Evolutionary conservation across 2,329 filamentous ascomycete genomes (phyloP).

Genomic region (Ophiocordyceps sinensis): DNA sequence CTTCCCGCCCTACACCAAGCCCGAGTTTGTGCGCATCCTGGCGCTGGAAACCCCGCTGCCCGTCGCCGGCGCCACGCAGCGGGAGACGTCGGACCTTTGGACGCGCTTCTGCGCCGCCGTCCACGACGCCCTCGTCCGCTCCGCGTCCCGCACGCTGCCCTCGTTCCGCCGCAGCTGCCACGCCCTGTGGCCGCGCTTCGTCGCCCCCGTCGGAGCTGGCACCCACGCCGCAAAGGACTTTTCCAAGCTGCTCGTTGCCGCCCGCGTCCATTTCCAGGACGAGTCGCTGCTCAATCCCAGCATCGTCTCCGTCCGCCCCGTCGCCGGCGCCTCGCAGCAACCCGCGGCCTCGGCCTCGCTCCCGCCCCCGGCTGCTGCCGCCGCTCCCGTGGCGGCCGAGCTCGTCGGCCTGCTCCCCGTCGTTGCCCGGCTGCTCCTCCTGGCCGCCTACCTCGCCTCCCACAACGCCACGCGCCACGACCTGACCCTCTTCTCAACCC

Average conservation of each 20-base stretch:
- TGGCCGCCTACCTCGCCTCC: slow-evolving; percentile 67
- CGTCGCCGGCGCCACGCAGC: slow-evolving; percentile 33
- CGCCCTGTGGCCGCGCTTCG: slow-evolving; percentile 75
- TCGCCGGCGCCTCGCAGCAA: background rate
- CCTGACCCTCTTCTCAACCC: slow-evolving; percentile 60
- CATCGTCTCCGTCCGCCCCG: slow-evolving; percentile 24
- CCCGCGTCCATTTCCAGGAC: slow-evolving; percentile 55
- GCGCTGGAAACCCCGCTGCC: slow-evolving; percentile 31
- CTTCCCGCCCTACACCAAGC: slow-evolving; percentile 73
- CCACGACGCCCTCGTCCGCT: slow-evolving; percentile 73
- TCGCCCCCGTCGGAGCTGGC: slow-evolving; percentile 60
- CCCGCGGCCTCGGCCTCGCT: background rate
- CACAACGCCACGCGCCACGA: slow-evolving; percentile 68
- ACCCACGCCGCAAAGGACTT: slow-evolving; percentile 68
- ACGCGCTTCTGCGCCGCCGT: slow-evolving; percentile 68
- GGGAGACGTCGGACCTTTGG: slow-evolving; percentile 57
- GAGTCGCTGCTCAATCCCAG: slow-evolving; percentile 54
- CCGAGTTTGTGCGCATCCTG: slow-evolving; percentile 67
- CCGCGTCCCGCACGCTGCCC: slow-evolving; percentile 66
- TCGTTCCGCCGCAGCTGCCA: slow-evolving; percentile 56
- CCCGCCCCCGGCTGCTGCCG: background rate
- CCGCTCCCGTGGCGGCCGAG: slow-evolving; percentile 17
- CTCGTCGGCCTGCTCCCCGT: slow-evolving; percentile 50
- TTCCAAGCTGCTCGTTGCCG: slow-evolving; percentile 62
- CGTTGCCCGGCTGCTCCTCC: slow-evolving; percentile 57